Conservation (phyloP, 148 eudicot species). For the Bassia scoparia region DNA sequence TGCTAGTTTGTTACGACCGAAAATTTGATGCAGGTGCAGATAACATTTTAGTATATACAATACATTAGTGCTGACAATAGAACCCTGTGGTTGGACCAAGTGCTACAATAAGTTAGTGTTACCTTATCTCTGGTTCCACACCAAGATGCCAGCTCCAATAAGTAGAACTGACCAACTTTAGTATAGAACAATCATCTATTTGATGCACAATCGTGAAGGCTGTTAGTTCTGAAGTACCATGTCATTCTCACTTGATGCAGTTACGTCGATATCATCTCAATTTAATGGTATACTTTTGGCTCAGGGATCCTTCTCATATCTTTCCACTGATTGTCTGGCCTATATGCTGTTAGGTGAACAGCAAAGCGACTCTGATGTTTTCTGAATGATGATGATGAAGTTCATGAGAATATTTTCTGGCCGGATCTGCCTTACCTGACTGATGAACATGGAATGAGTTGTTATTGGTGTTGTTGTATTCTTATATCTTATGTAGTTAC, state of each 20-base stretch:
- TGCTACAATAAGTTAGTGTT: no score
- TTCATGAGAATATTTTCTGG: slow-evolving; percentile 87
- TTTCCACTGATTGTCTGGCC: slow-evolving; percentile 9
- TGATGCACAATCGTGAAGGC: background rate
- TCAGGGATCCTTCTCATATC: slow-evolving; percentile 19
- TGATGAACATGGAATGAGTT: slow-evolving; percentile 93
- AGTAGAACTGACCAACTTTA: background rate
- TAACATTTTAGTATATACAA: background rate
- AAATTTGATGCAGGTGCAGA: background rate
- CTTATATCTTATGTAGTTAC: no score
- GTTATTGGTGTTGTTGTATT: slow-evolving; percentile 14
- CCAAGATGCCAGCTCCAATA: background rate
- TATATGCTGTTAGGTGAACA: slow-evolving; percentile 57
- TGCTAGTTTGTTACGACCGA: background rate
- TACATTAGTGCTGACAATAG: background rate
- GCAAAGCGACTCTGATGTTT: slow-evolving; percentile 79
- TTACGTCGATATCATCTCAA: background rate
- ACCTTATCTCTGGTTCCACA: background rate
- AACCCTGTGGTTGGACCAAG: background rate
- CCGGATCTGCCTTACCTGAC: slow-evolving; percentile 90
- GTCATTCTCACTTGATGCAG: background rate
- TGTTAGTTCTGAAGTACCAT: background rate
- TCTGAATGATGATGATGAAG: slow-evolving; percentile 57
- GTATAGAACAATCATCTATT: background rate
- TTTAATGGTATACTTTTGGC: slow-evolving; percentile 4